Evolutionary conservation across 495 filamentous ascomycete genomes (phyloP), one percentile per base, ranked within the genome.

Genomic region (Penicillium cataractarum): DNA sequence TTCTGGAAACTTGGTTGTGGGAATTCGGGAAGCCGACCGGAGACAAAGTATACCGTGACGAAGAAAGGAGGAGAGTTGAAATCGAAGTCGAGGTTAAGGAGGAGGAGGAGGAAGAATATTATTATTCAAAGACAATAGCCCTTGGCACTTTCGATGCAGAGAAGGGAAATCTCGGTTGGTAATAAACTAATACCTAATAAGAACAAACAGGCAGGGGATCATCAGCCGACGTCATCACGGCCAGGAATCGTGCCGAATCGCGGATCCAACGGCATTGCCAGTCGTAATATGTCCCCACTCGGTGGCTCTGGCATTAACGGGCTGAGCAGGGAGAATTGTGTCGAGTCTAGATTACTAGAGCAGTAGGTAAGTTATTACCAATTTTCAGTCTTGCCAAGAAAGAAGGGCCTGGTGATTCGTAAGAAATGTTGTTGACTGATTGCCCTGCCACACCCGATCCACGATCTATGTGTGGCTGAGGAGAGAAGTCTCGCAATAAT

Each of bases 361-460:
- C n/a, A n/a, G n/a, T n/a, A n/a, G n/a, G n/a, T n/a, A n/a, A n/a
- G n/a, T n/a, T n/a, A n/a, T n/a, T n/a, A n/a, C n/a, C n/a, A n/a
- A n/a, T n/a, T n/a, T n/a, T n/a, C n/a, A n/a, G n/a, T n/a, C n/a
- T n/a, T n/a, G n/a, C n/a, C n/a, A n/a, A n/a, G n/a, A n/a, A n/a
- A n/a, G n/a, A n/a, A n/a, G n/a, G n/a, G n/a, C n/a, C n/a, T n/a
- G n/a, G n/a, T n/a, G n/a, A n/a, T 55, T 27, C 35, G 22, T 9
- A 26, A 6, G 22, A 49, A 50, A 50, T 50, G 32, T 15, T 49
- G 59, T 3, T 60, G 59, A 55, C 50, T 61, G 29, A 27, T 46
- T 44, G 51, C 29, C 15, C 58, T 37, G 58, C 51, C 58, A 61
- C 58, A 17, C 35, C n/a, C 4, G 12, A 57, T 51, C 46, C 57